These are phyloP conservation scores for Narthecium ossifragum DNA, from an alignment of 106 monocot species.

Conservation along the genomic window DNA sequence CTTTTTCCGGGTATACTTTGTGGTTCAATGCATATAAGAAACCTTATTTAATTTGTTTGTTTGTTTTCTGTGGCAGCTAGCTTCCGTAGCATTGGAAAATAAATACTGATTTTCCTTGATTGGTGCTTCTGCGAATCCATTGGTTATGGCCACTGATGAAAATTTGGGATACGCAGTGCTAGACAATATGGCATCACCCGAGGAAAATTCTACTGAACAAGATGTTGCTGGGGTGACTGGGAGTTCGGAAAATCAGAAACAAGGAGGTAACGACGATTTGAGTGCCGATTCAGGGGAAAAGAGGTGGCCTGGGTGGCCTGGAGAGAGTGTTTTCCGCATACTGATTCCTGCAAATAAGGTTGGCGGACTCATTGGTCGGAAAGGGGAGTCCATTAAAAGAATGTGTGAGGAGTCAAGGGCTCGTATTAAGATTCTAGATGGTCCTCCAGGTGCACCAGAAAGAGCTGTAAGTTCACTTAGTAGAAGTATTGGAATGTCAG, in stretches of 20 bases:
- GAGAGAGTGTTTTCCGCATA: conserved; percentile 83
- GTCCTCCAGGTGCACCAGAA: conserved; percentile 70
- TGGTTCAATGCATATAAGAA: too few relatives aligned
- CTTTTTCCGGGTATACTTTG: too few relatives aligned
- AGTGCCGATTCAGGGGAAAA: conserved; percentile 39
- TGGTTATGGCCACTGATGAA: too few relatives aligned
- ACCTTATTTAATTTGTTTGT: too few relatives aligned
- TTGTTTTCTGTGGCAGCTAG: too few relatives aligned
- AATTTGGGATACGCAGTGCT: too few relatives aligned
- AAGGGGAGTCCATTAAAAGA: conserved; percentile 85
- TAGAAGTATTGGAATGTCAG: too few relatives aligned
- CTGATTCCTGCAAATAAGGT: conserved; percentile 80
- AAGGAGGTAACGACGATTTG: conserved; percentile 12
- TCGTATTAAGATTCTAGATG: conserved; percentile 92
- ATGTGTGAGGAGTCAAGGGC: conserved; percentile 91
- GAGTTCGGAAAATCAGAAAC: conserved; percentile 11
- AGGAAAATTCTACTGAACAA: conserved; percentile 19
- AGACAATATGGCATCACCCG: conserved; percentile 18
- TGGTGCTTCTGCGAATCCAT: too few relatives aligned
- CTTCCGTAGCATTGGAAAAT: too few relatives aligned
- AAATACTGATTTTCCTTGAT: too few relatives aligned
- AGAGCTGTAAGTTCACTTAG: conserved; percentile 69
- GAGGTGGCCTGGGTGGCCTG: conserved; percentile 96
- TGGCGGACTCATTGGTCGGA: conserved; percentile 83
- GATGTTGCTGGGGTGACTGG: conserved; percentile 11